Conservation (phyloP, 2,329 filamentous ascomycete species). For the Curvularia spicifera region DNA sequence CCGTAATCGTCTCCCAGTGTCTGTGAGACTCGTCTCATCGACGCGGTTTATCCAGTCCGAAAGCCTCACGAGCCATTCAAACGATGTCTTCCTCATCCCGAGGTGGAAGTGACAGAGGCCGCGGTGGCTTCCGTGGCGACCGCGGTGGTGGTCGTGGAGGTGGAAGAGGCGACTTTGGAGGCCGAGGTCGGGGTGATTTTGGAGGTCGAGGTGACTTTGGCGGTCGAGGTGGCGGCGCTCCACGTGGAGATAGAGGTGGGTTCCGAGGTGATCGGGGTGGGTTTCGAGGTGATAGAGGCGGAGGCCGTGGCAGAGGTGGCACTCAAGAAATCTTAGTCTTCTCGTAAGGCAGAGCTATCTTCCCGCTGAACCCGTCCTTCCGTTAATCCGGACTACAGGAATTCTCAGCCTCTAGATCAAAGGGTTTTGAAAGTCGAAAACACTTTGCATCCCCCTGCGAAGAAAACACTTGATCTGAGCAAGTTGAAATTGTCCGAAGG, state of each 20-base stretch:
- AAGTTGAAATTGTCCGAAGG: slow-evolving; percentile 16
- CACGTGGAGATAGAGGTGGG: neutral
- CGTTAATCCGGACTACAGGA: slow-evolving; percentile 14
- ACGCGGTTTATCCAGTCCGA: slow-evolving; percentile 4
- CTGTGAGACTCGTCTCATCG: neutral
- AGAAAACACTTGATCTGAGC: slow-evolving; percentile 20
- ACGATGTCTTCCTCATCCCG: slow-evolving; percentile 11
- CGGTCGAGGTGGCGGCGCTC: neutral
- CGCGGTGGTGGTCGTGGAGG: slow-evolving; percentile 7
- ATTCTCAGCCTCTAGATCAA: slow-evolving; percentile 9
- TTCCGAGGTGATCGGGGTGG: neutral
- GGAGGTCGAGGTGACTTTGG: slow-evolving; percentile 4
- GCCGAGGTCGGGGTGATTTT: slow-evolving; percentile 9
- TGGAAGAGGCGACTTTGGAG: slow-evolving; percentile 9
- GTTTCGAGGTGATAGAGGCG: neutral
- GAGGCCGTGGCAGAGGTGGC: slow-evolving; percentile 6
- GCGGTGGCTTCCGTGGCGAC: slow-evolving; percentile 5
- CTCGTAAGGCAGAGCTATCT: slow-evolving; percentile 7
- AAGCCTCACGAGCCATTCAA: slow-evolving; percentile 14
- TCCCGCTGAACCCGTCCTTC: neutral
- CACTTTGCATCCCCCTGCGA: slow-evolving; percentile 16
- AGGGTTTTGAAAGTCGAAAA: slow-evolving; percentile 22
- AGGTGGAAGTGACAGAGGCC: slow-evolving; percentile 14
- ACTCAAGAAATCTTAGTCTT: slow-evolving; percentile 18
- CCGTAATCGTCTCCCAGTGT: neutral